Base-by-base conservation (phyloP, 352 stramenopile genomes). In the Pythium dissotocum region DNA sequence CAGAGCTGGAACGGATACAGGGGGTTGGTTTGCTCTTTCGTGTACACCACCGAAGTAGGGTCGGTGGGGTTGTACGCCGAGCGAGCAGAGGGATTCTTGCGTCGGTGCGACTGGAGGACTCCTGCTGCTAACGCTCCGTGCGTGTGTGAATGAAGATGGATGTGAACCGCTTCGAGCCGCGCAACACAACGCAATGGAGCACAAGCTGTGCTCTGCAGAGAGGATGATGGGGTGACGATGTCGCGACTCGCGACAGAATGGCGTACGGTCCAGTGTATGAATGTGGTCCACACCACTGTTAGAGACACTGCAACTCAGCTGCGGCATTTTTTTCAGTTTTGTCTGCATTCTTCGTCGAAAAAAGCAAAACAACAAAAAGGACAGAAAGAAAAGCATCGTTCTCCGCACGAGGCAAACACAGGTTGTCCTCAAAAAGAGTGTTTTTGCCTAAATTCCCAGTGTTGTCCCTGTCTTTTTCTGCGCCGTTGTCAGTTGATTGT, bases 271-370 rank as follows among this genome's bases (percentile, higher is more conserved):
- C 46, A 59, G n/a, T 52, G 18, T 49, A 16, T 18, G 5, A 24
- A 35, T 58, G 59, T 65, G 59, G 48, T 53, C 59, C 59, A 65
- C 59, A 52, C 21, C 30, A 65, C 48, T 51, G 48, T 33, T 35
- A 65, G 48, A 53, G 59, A 59, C 59, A 65, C 35, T 8, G 44
- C 28, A 65, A 59, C 59, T 65, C 49, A 65, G 59, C 59, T 65
- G 59, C 59, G 26, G 55, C 35, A 61, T 33, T 35, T 51, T 59
- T 32, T 53, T 24, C 46, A 32, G 46, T 53, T 53, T 53, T n/a
- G 46, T 52, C 48, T 30, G 32, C 18, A 60, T 6, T 60, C 33
- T 32, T 38, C 18, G 49, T 26, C 10, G 33, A 65, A 58, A 51
- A 51, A 51, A 51, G 8, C 42, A 24, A 35, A 51, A 12, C 42